A percentile compares a stretch with the other conserved stretches of the same genome.
Evolutionary conservation across 2,329 filamentous ascomycete genomes (phyloP).

Genomic region (Trichocomaceae sp.): DNA sequence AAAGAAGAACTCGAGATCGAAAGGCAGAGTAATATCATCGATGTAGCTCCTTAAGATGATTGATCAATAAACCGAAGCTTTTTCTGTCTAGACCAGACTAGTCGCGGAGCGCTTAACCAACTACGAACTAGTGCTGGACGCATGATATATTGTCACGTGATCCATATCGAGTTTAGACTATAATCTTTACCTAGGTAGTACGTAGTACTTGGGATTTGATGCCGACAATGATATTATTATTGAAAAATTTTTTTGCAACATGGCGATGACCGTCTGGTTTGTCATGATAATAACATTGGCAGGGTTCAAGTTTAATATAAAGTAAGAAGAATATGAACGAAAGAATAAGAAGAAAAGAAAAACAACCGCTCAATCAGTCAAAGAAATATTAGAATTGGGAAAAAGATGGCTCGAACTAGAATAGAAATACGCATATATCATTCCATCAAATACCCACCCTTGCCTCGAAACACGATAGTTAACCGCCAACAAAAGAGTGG

Average conservation of each 20-base stretch:
- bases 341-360: background rate
- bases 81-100: background rate
- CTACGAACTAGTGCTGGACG: background rate
- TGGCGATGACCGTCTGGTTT: background rate
- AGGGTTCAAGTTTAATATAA: background rate
- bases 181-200: no score
- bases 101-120: background rate
- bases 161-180: background rate
- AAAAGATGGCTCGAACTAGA: background rate
- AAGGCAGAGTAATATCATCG: no score
- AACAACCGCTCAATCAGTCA: background rate
- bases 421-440: background rate
- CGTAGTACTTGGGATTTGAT: no score
- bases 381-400: background rate
- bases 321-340: background rate
- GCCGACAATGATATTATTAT: background rate
- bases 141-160: background rate
- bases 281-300: background rate
- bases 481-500: background rate
- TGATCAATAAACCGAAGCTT: background rate
- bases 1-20: background rate
- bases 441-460: background rate
- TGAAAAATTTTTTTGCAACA: no score
- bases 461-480: background rate
- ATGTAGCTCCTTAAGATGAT: background rate